A percentile compares a stretch with the other conserved stretches of the same genome.
Evolutionary conservation across 257 asterid species (phyloP).

Genomic region (Mentha longifolia): DNA sequence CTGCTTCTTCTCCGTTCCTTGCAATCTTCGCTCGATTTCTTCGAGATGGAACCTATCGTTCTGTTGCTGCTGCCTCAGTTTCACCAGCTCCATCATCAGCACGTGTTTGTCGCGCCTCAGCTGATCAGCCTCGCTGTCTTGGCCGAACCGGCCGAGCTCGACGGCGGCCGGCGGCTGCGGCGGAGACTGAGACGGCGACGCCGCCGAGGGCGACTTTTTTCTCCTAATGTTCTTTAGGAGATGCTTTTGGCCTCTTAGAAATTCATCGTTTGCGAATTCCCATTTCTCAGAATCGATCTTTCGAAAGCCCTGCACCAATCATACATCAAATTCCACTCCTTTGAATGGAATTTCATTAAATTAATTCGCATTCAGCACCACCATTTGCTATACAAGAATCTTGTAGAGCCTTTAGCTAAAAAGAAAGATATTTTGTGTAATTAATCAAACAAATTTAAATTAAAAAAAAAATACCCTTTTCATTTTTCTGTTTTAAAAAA

Average conservation of each 20-base stretch:
- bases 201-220: slow-evolving; percentile 41
- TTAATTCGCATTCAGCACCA: slow-evolving; percentile 23
- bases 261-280: slow-evolving; percentile 79
- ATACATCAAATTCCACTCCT: slow-evolving; percentile 21
- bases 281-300: slow-evolving; percentile 78
- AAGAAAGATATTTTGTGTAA: not conserved
- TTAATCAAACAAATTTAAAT: too few relatives aligned
- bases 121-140: slow-evolving; percentile 52
- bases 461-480: too few relatives aligned
- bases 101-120: slow-evolving; percentile 60
- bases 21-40: slow-evolving; percentile 55
- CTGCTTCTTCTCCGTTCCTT: slow-evolving; percentile 64
- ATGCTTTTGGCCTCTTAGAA: slow-evolving; percentile 59
- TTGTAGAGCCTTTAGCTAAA: slow-evolving; percentile 32
- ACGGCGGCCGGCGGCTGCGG: slow-evolving; percentile 33
- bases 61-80: slow-evolving; percentile 63
- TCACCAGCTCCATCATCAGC: slow-evolving; percentile 55
- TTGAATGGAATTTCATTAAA: slow-evolving; percentile 30
- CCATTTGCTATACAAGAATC: slow-evolving; percentile 37
- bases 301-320: slow-evolving; percentile 70
- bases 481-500: too few relatives aligned
- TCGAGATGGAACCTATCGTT: slow-evolving; percentile 41
- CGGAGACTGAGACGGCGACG: slow-evolving; percentile 28
- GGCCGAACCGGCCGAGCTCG: slow-evolving; percentile 61
- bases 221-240: slow-evolving; percentile 61